Percentiles rank a stretch among this genome's conserved stretches.
Conservation (phyloP, 345 rosid genomes). For the Hibiscus tridactylites region DNA sequence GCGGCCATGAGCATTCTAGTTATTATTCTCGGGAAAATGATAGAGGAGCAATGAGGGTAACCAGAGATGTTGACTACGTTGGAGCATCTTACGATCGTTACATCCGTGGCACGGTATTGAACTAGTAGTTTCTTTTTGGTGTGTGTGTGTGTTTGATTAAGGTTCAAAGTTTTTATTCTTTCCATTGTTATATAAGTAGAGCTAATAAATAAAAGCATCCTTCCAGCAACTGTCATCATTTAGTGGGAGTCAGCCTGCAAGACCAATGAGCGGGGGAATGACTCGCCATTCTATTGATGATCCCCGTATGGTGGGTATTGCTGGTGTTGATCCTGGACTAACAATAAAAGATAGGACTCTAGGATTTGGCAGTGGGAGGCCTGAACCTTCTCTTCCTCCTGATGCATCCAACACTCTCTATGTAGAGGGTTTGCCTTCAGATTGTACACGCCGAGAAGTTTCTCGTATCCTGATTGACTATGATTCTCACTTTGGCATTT, state of each 20-base stretch:
- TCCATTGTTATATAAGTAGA: neutral
- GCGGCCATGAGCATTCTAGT: conserved; percentile 34
- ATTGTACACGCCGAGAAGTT: conserved; percentile 49
- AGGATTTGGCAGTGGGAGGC: conserved; percentile 38
- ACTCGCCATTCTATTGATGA: conserved; percentile 35
- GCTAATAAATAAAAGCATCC: conserved; percentile 1
- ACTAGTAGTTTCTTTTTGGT: neutral
- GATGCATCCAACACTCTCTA: conserved; percentile 51
- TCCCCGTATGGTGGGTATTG: conserved; percentile 26
- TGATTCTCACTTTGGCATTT: neutral
- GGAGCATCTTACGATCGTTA: conserved; percentile 60
- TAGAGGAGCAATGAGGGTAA: conserved; percentile 32
- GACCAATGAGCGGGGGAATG: conserved; percentile 31
- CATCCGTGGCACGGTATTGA: conserved; percentile 37
- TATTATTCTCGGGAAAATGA: conserved; percentile 44
- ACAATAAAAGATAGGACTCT: conserved; percentile 31
- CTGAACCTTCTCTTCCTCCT: conserved; percentile 50
- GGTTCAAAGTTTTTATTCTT: neutral
- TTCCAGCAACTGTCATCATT: conserved; percentile 46
- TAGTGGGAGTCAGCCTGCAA: conserved; percentile 39
- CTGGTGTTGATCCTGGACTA: conserved; percentile 31
- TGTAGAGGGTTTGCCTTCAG: conserved; percentile 61
- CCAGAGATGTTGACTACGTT: conserved; percentile 44
- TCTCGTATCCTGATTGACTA: conserved; percentile 46
- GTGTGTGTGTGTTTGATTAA: neutral